Percentiles rank a stretch among this genome's conserved stretches.
Conservation (phyloP, 495 filamentous ascomycete species). For the Neurospora sp. region DNA sequence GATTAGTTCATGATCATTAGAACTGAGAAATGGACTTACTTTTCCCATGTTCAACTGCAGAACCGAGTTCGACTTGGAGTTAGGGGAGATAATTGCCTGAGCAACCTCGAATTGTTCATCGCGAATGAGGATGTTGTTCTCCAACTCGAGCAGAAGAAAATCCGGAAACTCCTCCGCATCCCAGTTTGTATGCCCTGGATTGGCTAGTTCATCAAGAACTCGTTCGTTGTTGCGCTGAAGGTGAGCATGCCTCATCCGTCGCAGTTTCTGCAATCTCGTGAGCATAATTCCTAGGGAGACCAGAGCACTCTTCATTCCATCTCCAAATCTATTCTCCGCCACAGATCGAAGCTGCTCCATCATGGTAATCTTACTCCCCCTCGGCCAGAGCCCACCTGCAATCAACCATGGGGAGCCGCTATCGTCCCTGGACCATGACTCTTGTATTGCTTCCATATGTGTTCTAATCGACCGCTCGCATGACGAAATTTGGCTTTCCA, state of each 20-base stretch:
- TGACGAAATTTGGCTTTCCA: conserved; percentile 1
- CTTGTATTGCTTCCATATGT: conserved; percentile 9
- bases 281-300: conserved; percentile 32
- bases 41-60: background rate
- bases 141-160: conserved; percentile 51
- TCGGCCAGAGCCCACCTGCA: conserved; percentile 42
- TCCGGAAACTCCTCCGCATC: conserved; percentile 33
- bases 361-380: conserved; percentile 36
- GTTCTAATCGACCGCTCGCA: conserved; percentile 12
- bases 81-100: conserved; percentile 37
- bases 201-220: conserved; percentile 29
- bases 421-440: conserved; percentile 17
- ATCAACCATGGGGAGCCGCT: conserved; percentile 36
- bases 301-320: conserved; percentile 34
- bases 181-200: conserved; percentile 46
- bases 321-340: conserved; percentile 19
- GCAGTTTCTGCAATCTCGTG: conserved; percentile 36
- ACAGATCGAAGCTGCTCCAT: conserved; percentile 44
- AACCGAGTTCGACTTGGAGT: conserved; percentile 37
- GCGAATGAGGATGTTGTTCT: conserved; percentile 43
- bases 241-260: conserved; percentile 10
- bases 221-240: background rate
- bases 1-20: background rate
- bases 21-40: background rate
- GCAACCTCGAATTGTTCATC: conserved; percentile 44